These are phyloP conservation scores for Huntiella decipiens DNA, from an alignment of 2,329 filamentous ascomycete genomes.

Conservation along the genomic window DNA sequence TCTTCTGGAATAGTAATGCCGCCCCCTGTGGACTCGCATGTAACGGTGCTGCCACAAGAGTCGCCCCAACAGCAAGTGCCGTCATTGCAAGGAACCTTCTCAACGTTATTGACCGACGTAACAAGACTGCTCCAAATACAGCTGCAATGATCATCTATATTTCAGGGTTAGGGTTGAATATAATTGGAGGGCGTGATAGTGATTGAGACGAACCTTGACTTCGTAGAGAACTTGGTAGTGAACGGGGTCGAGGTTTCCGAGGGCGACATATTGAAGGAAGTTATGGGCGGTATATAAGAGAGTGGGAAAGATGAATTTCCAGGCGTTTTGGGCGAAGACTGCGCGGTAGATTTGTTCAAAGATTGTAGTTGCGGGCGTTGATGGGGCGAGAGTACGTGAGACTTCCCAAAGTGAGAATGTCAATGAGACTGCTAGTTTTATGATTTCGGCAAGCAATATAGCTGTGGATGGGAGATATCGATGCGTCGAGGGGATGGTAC, in stretches of 20 bases:
- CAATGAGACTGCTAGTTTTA: conserved; percentile 74
- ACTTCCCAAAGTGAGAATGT: conserved; percentile 79
- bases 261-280: conserved; percentile 77
- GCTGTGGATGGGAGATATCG: conserved; percentile 89
- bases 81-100: conserved; percentile 68
- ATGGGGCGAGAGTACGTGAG: conserved; percentile 56
- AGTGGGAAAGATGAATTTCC: conserved; percentile 84
- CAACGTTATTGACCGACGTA: conserved; percentile 49
- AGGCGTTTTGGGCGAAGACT: conserved; percentile 78
- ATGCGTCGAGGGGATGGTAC: conserved; percentile 30
- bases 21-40: conserved; percentile 30
- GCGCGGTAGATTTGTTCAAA: conserved; percentile 61
- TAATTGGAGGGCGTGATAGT: neutral
- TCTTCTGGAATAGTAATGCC: conserved; percentile 42
- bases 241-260: conserved; percentile 78
- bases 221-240: conserved; percentile 91
- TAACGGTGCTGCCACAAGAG: conserved; percentile 63
- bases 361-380: conserved; percentile 60
- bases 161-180: neutral
- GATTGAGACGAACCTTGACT: conserved; percentile 42
- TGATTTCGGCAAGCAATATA: conserved; percentile 79
- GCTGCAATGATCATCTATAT: conserved; percentile 67
- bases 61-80: conserved; percentile 63
- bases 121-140: conserved; percentile 62
- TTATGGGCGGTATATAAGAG: conserved; percentile 82